Evolutionary conservation across 352 stramenopile genomes (phyloP).

Genomic region (Pseudoperonospora humuli): DNA sequence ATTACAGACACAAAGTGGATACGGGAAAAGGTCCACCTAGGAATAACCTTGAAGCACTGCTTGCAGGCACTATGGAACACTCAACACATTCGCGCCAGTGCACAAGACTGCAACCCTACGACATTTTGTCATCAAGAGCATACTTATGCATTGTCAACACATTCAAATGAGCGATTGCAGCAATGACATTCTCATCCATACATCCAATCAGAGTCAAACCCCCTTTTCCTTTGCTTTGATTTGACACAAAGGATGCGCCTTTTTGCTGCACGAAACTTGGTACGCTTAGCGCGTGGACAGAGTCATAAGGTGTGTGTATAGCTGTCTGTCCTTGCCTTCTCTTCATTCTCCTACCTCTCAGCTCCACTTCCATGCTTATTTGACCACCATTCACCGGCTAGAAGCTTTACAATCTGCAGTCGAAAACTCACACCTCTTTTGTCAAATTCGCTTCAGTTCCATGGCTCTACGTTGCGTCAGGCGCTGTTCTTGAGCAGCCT

Average conservation of each 20-base stretch:
- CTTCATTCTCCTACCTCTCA: background rate
- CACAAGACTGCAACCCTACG: no score
- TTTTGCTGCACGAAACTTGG: slow-evolving; percentile 23
- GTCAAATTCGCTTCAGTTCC: slow-evolving; percentile 9
- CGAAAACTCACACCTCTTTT: slow-evolving; percentile 4
- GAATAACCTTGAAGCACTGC: no score
- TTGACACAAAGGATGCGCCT: slow-evolving; percentile 21
- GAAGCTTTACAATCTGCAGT: slow-evolving; percentile 2
- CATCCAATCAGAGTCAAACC: background rate
- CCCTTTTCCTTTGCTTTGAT: background rate
- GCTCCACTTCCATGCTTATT: background rate
- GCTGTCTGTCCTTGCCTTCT: background rate
- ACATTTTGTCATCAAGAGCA: no score
- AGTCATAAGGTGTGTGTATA: slow-evolving; percentile 27
- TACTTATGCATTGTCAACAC: no score
- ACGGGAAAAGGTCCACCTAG: no score
- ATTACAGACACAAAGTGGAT: no score
- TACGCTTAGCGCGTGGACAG: slow-evolving; percentile 19
- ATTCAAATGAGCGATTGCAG: no score
- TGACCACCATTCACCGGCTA: background rate
- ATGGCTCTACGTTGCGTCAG: slow-evolving; percentile 29
- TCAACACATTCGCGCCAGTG: no score
- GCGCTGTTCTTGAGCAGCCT: slow-evolving; percentile 42
- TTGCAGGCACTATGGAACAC: no score
- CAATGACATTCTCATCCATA: no score